Base-by-base conservation (phyloP, 2,329 filamentous ascomycete species). In the Beauveria sp. region DNA sequence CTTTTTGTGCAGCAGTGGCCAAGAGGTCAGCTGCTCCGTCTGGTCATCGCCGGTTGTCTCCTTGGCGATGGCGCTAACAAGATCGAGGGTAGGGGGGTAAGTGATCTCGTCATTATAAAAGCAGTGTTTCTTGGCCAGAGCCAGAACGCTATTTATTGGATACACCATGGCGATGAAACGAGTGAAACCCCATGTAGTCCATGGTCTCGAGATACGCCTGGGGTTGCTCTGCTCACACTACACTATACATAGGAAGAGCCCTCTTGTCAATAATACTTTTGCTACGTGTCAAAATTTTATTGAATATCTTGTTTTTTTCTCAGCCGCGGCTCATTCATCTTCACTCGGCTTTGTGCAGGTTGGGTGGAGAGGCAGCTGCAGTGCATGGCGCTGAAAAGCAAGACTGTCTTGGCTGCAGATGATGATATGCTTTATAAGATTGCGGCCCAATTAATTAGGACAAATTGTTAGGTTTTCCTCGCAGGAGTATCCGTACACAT, bases 41-140 rank as follows among this genome's bases (percentile, higher is more conserved):
- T 43, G n/a, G 0, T 57, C 28, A n/a, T 55, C 24, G 16, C 44
- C 22, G 3, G 34, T 22, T 2, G 56, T 62, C 26, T 43, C 47
- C 26, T 69, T 46, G 30, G 62, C 63, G 3, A 62, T 51, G 4
- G 41, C 22, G 2, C 50, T 34, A 5, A 50, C 46, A 37, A 16
- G 20, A 2, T 50, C 34, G 10, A 5, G 2, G 20, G 3, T 5
- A 0, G 73, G 73, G 2, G 75, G 73, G 48, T 76, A 76, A 12
- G 66, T 37, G 3, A 63, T 26, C 5, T 67, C 46, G 1, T 62
- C 61, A 12, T 56, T 30, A 46, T 76, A 75, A 34, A 77, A 77
- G 0, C 74, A 74, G 34, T 77, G 75, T 0, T 68, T 63, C 4
- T 65, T 68, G 43, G 73, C 69, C 24, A 76, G 64, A 2, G 72